phyloP scores from a whole-genome alignment of 768 basidiomycete species.

The Kockovaella imperatae region DNA sequence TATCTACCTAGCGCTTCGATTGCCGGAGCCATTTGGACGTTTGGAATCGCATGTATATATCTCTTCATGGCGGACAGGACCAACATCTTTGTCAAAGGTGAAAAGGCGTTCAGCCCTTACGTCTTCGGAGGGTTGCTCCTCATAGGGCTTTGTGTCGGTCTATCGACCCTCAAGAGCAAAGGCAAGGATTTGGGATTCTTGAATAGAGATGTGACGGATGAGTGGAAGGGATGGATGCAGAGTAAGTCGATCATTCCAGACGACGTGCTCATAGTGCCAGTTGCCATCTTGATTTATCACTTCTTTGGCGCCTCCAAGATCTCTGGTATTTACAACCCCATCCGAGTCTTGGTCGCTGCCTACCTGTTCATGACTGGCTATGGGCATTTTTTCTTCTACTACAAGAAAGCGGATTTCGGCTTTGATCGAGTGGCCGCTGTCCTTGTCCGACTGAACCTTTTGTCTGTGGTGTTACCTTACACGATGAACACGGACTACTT shows the following conservation, averaged over 20 bases:
- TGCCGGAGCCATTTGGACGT: conserved; percentile 52
- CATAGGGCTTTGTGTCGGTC: conserved; percentile 53
- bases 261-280: conserved; percentile 46
- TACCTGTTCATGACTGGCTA: conserved; percentile 90
- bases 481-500: conserved; percentile 88
- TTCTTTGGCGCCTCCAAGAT: conserved; percentile 83
- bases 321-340: conserved; percentile 86
- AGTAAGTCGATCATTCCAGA: conserved; percentile 49
- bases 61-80: conserved; percentile 79
- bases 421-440: conserved; percentile 68
- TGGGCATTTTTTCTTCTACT: conserved; percentile 70
- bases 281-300: conserved; percentile 85
- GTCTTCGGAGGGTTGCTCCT: conserved; percentile 57
- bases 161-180: conserved; percentile 58
- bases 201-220: conserved; percentile 87
- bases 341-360: conserved; percentile 77
- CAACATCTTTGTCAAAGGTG: conserved; percentile 76
- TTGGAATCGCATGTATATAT: conserved; percentile 60
- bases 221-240: conserved; percentile 99
- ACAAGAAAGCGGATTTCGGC: conserved; percentile 81
- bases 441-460: conserved; percentile 71
- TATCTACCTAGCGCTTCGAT: conserved; percentile 29
- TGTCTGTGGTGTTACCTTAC: conserved; percentile 75
- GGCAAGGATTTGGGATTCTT: conserved; percentile 82
- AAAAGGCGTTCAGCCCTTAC: conserved; percentile 70